Base-by-base conservation (phyloP, 106 monocot genomes). In the Amphibolis antarctica region DNA sequence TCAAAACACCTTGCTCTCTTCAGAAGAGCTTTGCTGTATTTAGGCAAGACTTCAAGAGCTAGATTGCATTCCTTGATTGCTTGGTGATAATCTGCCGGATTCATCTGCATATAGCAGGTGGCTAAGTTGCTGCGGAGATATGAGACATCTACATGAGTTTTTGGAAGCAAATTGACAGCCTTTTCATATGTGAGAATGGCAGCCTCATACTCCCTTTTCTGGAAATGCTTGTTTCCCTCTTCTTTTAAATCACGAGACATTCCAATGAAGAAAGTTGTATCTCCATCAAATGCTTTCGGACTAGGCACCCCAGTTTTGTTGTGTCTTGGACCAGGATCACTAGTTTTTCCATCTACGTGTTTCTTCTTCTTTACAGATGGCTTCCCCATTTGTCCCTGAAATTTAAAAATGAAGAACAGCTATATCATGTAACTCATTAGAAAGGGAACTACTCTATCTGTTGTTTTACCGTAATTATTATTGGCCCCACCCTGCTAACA, bases 1-100 rank as follows among this genome's bases (percentile, higher is more conserved):
- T 96, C 86, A 27, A 75, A 96, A 69, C 94, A 96, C 46, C 68
- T 80, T 9, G 94, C 86, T 47, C 89, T 70, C 74, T 96, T 96
- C 47, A 96, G 45, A 9, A 96, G 69, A 18, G 94, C 94, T 55
- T 89, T 89, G 10, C 74, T 84, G 61, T 84, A 82, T 72, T 80
- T 96, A 18, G 94, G 94, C 9, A 78, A 73, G 18, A 71, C 79
- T 62, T 96, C 84, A 3, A 96, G 78, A 17, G 89, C 89, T 21
- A 80, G 48, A 72, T 89, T 96, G 59, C 94, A 89, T 56, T 86
- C 82, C 24, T 89, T 69, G 18, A 96, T 84, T 0, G 94, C 94
- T 27, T 58, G 63, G 52, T 84, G 70, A 64, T 76, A 84, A 17
- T 84, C 86, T 49, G 36, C 73, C 19, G 94, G 89, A 9, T 54